Base-by-base conservation (phyloP, 2,329 filamentous ascomycete species). In the Trichoderma oligosporum region DNA sequence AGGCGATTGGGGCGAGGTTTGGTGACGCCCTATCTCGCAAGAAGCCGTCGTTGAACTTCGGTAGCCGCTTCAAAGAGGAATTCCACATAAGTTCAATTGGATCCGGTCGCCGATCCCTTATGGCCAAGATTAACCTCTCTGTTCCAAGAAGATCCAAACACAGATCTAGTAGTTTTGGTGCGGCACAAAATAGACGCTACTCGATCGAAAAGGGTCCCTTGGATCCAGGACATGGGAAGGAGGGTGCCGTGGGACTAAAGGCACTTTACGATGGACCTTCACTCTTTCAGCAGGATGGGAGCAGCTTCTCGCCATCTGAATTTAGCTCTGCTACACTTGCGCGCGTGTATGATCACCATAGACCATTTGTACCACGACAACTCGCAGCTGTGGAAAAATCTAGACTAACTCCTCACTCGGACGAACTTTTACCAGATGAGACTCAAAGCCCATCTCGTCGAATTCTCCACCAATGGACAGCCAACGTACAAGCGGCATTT, bases 51-150 rank as follows among this genome's bases (percentile, higher is more conserved):
- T 53, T 60, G n/a, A 67, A 65, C 9, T 57, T 73, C 1, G 61
- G 61, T 44, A 77, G 73, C 60, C 74, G 68, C 18, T 79, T 78
- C 61, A 68, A 63, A 8, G 76, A 79, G 58, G 68, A 76, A 4
- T 72, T 77, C 48, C 44, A 53, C 1, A 20, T 16, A 24, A 25
- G 18, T 31, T 52, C 33, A 18, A 8, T 20, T 6, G 46, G 41
- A 7, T 20, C 51, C 4, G 12, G 22, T 22, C 58, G 64, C 45
- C 62, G 59, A 8, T 74, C 73, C 11, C 61, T 77, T 27, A 63
- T 74, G 33, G 64, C 68, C 4, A 74, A 67, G 33, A 60, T 78
- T 0, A 69, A 74, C 48, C 60, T 73, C 1, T 65, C 66, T 3
- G 62, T 74, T 5, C 68, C 71, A 1, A 70, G 63, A 38, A 68